Base-by-base conservation (phyloP, 179 eudicot genomes). In the Silene vulgaris region DNA sequence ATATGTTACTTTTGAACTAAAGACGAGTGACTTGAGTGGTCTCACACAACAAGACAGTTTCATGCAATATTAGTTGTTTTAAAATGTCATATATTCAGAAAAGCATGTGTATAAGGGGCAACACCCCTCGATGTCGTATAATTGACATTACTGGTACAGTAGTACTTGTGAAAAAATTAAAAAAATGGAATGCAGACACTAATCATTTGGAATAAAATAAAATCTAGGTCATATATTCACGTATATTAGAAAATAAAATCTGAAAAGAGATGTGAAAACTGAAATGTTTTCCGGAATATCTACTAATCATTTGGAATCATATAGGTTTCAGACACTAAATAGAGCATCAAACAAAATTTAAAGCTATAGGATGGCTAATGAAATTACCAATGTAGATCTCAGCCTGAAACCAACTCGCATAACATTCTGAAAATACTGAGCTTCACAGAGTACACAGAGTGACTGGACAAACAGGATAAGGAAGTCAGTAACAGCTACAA, bases 341-440 rank as follows among this genome's bases (percentile, higher is more conserved):
- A 54, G 59, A 32, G 16, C 11, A 32, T 16, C 29, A 72, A 29
- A 29, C 43, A 13, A 59, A 52, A 60, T 32, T 35, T 28, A 35
- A 13, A 19, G 62, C 61, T 3, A 60, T 17, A 35, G 68, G 48
- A 73, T 60, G 56, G 40, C 50, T 30, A 60, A 28, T 17, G 37
- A 62, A 19, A 48, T 80, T 88, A 89, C 94, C 90, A 88, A 63
- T 66, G 91, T 88, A 66, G 94, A 82, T 76, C 94, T 76, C 71
- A 89, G 80, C 82, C 89, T 84, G 88, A 86, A 89, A 67, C 94
- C 93, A 81, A 84, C 88, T 29, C 93, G 90, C 86, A 78, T 84
- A 71, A 86, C 91, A 85, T 88, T 86, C 80, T 82, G 91, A 77
- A 85, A 86, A 80, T 86, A 88, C 63, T 86, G 94, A 78, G 90